Conservation (phyloP, 192 early-diverging fungal genomes). For the Chytriomyces hyalinus region DNA sequence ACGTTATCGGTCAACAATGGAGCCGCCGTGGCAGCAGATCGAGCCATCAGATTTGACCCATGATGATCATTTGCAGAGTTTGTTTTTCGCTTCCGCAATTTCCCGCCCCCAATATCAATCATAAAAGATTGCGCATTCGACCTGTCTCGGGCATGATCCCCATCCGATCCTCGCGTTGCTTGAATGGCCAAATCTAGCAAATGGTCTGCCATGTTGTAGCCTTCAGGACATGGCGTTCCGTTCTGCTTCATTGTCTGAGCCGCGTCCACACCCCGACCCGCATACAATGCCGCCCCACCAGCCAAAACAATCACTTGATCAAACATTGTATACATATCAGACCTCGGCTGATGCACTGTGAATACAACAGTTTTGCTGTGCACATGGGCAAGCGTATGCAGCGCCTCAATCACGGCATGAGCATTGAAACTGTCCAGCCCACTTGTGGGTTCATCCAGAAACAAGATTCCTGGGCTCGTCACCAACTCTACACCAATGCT, state of each 20-base stretch:
- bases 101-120: constrained; percentile 12
- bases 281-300: constrained; percentile 68
- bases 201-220: constrained; percentile 78
- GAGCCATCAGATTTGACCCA: neutral
- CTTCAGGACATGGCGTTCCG: constrained; percentile 68
- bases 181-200: constrained; percentile 62
- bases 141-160: neutral
- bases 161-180: neutral
- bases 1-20: neutral
- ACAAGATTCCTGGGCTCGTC: constrained; percentile 56
- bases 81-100: neutral
- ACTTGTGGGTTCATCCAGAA: constrained; percentile 64
- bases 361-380: constrained; percentile 76
- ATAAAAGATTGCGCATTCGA: constrained; percentile 3
- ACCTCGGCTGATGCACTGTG: constrained; percentile 84
- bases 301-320: constrained; percentile 80
- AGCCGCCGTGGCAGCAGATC: neutral
- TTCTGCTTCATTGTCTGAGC: constrained; percentile 54
- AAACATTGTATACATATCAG: constrained; percentile 80
- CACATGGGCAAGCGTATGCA: constrained; percentile 63
- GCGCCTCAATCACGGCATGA: constrained; percentile 65
- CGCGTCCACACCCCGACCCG: constrained; percentile 55
- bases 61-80: neutral
- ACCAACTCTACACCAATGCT: constrained; percentile 61
- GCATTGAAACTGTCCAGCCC: constrained; percentile 65